Percentiles rank a stretch among this genome's conserved stretches.
Evolutionary conservation across 2,329 filamentous ascomycete genomes (phyloP).

Genomic region (Sarocladium kiliense): DNA sequence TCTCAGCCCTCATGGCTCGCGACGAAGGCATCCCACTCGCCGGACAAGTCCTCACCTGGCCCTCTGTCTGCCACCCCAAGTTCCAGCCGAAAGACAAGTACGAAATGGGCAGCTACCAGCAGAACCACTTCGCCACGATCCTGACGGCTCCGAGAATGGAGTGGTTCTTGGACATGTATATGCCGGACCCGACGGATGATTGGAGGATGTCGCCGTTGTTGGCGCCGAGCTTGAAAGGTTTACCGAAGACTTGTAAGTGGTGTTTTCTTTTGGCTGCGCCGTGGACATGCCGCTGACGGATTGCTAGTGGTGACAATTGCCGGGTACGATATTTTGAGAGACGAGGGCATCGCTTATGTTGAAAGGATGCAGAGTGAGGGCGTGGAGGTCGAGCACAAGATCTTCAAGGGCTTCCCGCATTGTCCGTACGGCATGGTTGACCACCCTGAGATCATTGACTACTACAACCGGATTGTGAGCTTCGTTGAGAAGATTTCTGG

Average conservation of each 20-base stretch:
- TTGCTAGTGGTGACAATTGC: constrained; percentile 31
- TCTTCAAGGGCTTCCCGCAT: constrained; percentile 30
- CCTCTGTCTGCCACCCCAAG: constrained; percentile 29
- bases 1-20: constrained; percentile 23
- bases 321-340: constrained; percentile 29
- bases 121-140: constrained; percentile 26
- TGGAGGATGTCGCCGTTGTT: constrained; percentile 27
- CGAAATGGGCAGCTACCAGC: constrained; percentile 28
- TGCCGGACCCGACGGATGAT: constrained; percentile 21
- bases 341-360: constrained; percentile 32
- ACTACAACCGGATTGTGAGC: constrained; percentile 10
- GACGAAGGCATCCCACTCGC: constrained; percentile 25
- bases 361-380: constrained; percentile 27
- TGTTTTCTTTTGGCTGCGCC: background rate
- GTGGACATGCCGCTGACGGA: too few relatives aligned
- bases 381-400: constrained; percentile 24
- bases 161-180: constrained; percentile 29
- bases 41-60: constrained; percentile 29
- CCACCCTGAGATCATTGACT: constrained; percentile 12
- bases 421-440: constrained; percentile 19
- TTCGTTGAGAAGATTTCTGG: constrained; percentile 11
- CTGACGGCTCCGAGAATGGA: constrained; percentile 24
- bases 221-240: constrained; percentile 21
- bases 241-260: constrained; percentile 29
- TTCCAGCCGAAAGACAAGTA: constrained; percentile 26